phyloP scores from a whole-genome alignment of 345 rosid species.

The Sisymbrium irio region DNA sequence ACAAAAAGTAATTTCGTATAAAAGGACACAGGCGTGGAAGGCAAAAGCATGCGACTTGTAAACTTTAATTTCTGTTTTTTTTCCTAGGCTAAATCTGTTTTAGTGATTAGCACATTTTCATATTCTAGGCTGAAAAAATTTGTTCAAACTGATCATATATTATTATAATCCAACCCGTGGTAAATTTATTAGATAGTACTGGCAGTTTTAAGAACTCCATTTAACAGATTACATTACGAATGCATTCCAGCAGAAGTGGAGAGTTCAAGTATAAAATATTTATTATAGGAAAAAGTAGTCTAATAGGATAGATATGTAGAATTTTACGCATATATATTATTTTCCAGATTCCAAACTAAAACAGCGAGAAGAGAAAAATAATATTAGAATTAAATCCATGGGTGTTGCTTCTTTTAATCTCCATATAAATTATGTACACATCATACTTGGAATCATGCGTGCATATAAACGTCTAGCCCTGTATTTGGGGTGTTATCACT shows the following conservation, averaged over 20 bases:
- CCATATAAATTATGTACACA: neutral
- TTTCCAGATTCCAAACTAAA: no score
- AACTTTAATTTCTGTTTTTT: neutral
- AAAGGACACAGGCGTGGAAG: slow-evolving; percentile 27
- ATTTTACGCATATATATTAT: neutral
- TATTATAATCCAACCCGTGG: neutral
- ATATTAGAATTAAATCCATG: neutral
- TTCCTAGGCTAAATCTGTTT: neutral
- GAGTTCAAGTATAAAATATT: neutral
- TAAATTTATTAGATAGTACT: neutral
- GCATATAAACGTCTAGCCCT: neutral
- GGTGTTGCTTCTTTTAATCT: neutral
- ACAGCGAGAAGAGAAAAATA: neutral
- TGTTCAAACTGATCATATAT: neutral
- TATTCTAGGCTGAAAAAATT: neutral
- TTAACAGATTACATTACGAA: neutral
- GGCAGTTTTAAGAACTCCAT: neutral
- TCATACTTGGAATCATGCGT: neutral
- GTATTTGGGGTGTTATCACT: neutral
- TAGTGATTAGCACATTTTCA: neutral
- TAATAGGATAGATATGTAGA: neutral
- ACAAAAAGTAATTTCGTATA: neutral
- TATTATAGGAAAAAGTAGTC: neutral
- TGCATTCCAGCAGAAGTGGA: neutral
- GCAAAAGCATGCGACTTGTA: slow-evolving; percentile 19